Base-by-base conservation (phyloP, 2,329 filamentous ascomycete genomes). In the Sordariomycetes sp. region DNA sequence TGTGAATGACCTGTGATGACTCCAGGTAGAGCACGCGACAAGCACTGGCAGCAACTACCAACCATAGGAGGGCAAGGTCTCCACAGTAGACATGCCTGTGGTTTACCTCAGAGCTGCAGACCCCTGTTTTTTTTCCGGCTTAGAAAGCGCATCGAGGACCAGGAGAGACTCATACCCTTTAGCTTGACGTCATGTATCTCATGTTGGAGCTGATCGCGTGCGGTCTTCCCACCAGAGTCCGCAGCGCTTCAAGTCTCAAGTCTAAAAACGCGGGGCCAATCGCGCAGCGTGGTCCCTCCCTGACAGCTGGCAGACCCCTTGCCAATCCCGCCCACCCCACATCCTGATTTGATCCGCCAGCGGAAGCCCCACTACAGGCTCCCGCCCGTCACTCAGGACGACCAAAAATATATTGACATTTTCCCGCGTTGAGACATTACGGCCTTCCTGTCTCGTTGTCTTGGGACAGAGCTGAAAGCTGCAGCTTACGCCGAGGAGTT, bases 321-420 rank as follows among this genome's bases (percentile, higher is more conserved):
- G 40, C 18, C 40, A 7, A n/a, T 46, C 40, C 40, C 16, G 16
- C 40, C 40, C 40, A 46, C 40, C 40, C 18, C 40, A n/a, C 40
- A n/a, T n/a, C n/a, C n/a, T n/a, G n/a, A n/a, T n/a, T n/a, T n/a
- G n/a, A n/a, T n/a, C 40, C 40, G 40, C 40, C 40, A 6, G 40
- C 28, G 28, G 2, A 46, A 46, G 40, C 40, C 40, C 40, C 40
- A 46, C 40, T 46, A 46, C 18, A n/a, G 40, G 14, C 6, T n/a
- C 40, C 14, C n/a, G 16, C 18, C 54, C 55, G 43, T 57, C 55
- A 57, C 55, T 57, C 55, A 51, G 46, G 55, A 57, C 55, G 22
- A 53, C 52, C 52, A 53, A 32, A 53, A 53, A 2, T 18, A 53
- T 37, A 53, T 53, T 37, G 52, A 34, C 52, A 37, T 53, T 50